These are phyloP conservation scores for Candolleomyces aberdarensis DNA, from an alignment of 768 basidiomycete genomes.

Conservation along the genomic window DNA sequence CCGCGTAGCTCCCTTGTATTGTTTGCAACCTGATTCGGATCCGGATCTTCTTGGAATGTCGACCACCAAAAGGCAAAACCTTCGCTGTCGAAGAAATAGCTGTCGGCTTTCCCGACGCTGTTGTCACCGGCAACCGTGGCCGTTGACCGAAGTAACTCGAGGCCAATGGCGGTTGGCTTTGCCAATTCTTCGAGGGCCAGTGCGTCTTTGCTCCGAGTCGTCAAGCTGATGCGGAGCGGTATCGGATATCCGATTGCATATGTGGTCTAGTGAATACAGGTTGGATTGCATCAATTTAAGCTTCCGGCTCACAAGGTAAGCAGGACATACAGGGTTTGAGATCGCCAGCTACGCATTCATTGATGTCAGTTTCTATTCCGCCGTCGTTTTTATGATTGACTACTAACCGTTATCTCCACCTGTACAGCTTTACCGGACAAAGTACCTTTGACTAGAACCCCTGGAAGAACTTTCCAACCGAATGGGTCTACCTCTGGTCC, in stretches of 20 bases:
- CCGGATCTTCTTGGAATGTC: background rate
- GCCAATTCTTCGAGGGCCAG: slow-evolving; percentile 51
- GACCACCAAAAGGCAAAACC: background rate
- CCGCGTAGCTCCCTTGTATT: slow-evolving; percentile 39
- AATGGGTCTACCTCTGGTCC: slow-evolving; percentile 35
- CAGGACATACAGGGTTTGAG: slow-evolving; percentile 40
- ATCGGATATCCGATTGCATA: slow-evolving; percentile 51
- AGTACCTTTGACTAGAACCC: slow-evolving; percentile 26
- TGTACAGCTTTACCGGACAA: slow-evolving; percentile 18
- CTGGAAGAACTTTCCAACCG: slow-evolving; percentile 33
- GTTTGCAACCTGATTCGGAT: slow-evolving; percentile 15
- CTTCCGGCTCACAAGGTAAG: background rate
- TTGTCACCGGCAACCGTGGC: slow-evolving; percentile 44
- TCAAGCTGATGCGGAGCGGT: slow-evolving; percentile 47
- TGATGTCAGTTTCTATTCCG: background rate
- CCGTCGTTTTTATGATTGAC: slow-evolving; percentile 21
- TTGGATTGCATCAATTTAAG: background rate
- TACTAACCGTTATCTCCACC: slow-evolving; percentile 27
- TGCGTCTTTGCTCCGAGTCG: slow-evolving; percentile 30
- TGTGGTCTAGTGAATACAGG: background rate
- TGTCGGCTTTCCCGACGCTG: slow-evolving; percentile 38
- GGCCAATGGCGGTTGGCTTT: slow-evolving; percentile 32
- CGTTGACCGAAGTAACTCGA: slow-evolving; percentile 46
- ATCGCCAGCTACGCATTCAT: slow-evolving; percentile 33
- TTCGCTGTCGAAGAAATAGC: slow-evolving; percentile 31